Evolutionary conservation across 106 monocot genomes (phyloP).

Genomic region (Xerophyta viscosa): DNA sequence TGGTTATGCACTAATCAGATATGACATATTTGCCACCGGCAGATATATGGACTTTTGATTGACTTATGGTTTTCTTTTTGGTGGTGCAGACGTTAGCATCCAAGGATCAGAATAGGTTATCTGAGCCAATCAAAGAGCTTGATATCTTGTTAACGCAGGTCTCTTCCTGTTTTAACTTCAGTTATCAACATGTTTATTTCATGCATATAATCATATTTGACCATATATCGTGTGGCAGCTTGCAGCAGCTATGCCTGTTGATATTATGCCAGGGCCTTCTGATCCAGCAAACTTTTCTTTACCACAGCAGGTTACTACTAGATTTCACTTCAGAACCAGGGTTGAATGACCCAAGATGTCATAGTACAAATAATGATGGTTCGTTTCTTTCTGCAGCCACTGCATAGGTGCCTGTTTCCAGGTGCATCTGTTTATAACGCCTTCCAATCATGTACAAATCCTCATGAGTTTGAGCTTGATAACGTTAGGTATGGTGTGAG

Average conservation of each 20-base stretch:
- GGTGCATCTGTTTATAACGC: conserved; percentile 91
- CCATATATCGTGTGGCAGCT: conserved; percentile 41
- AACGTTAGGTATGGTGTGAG: conserved; percentile 36
- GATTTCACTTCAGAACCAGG: no score
- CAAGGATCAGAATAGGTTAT: conserved; percentile 74
- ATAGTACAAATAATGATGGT: not conserved
- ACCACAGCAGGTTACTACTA: conserved; percentile 79
- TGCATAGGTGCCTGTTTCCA: conserved; percentile 88
- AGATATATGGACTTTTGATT: no score
- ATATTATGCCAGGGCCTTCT: conserved; percentile 86
- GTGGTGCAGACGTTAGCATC: conserved; percentile 42
- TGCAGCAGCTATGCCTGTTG: conserved; percentile 81
- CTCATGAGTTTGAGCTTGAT: conserved; percentile 93
- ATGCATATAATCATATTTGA: no score
- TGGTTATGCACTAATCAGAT: no score
- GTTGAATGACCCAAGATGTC: no score
- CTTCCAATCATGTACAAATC: conserved; percentile 86
- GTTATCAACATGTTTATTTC: not conserved
- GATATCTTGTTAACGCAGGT: conserved; percentile 97
- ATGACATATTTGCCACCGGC: no score
- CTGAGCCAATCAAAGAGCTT: conserved; percentile 90
- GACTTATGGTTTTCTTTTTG: not conserved
- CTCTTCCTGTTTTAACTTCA: not conserved
- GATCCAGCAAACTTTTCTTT: conserved; percentile 96
- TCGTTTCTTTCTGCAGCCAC: conserved; percentile 38